A percentile compares a stretch with the other conserved stretches of the same genome.
Conservation (phyloP, 176 grass and related monocot genomes). For the Luzula sylvatica region DNA sequence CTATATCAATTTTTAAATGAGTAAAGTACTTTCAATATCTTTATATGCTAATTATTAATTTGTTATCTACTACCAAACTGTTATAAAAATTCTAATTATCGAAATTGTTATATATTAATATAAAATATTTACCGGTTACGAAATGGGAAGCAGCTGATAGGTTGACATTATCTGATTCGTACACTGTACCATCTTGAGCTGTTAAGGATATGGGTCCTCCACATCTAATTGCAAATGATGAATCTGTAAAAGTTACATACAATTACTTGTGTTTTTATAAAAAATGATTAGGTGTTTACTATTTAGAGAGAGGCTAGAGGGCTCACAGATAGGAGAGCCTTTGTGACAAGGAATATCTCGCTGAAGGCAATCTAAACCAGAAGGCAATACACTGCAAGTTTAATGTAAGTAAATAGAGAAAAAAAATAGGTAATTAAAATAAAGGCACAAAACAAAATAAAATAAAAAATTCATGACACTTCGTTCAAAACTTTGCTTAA, state of each 20-base stretch:
- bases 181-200: conserved; percentile 38
- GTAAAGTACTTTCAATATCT: no score
- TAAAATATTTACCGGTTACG: conserved; percentile 19
- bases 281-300: background rate
- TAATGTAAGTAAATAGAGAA: background rate
- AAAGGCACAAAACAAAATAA: background rate
- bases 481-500: no score
- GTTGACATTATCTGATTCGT: conserved; percentile 30
- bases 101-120: background rate
- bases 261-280: background rate
- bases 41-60: no score
- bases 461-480: background rate
- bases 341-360: conserved; percentile 42
- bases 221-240: conserved; percentile 56
- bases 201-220: conserved; percentile 36
- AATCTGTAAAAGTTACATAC: conserved; percentile 35
- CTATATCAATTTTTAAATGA: no score
- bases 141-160: conserved; percentile 46
- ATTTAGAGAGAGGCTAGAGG: background rate
- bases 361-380: conserved; percentile 52
- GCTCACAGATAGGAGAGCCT: conserved; percentile 46
- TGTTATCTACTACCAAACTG: no score
- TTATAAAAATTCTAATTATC: background rate
- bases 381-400: conserved; percentile 38
- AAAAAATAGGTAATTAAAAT: background rate